Percentiles rank a stretch among this genome's conserved stretches.
Conservation (phyloP, 768 basidiomycete species). For the Lactarius trivialis region DNA sequence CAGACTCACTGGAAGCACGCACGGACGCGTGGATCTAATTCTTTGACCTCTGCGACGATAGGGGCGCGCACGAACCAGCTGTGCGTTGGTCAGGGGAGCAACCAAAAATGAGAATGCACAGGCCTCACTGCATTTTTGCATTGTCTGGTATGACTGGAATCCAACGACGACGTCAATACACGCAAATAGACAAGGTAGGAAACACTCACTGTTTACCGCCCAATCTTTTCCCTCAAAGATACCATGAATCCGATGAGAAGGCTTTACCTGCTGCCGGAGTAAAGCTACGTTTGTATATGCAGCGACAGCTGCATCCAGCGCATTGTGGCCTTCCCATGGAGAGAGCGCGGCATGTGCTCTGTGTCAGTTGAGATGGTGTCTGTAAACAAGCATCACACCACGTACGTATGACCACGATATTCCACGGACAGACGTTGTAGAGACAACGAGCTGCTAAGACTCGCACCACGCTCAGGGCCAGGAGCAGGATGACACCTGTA, state of each 20-base stretch:
- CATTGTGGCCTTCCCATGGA: slow-evolving; percentile 82
- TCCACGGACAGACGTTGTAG: slow-evolving; percentile 54
- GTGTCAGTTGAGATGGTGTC: neutral
- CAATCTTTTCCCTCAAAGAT: slow-evolving; percentile 71
- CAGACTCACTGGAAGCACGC: slow-evolving; percentile 63
- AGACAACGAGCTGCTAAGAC: slow-evolving; percentile 58
- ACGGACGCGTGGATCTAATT: slow-evolving; percentile 50
- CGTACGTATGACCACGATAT: slow-evolving; percentile 68
- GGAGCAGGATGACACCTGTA: slow-evolving; percentile 77
- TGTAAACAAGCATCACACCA: neutral
- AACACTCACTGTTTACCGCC: slow-evolving; percentile 57
- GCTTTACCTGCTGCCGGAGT: slow-evolving; percentile 74
- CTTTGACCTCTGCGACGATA: slow-evolving; percentile 51
- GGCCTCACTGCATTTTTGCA: slow-evolving; percentile 56
- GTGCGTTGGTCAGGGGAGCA: neutral
- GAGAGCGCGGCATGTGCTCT: slow-evolving; percentile 75
- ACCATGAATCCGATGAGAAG: slow-evolving; percentile 74
- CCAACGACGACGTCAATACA: neutral
- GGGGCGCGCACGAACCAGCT: slow-evolving; percentile 75
- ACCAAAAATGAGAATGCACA: no score
- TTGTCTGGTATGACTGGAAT: slow-evolving; percentile 75
- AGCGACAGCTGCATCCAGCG: slow-evolving; percentile 81
- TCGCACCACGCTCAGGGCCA: slow-evolving; percentile 63
- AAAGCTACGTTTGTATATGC: slow-evolving; percentile 76
- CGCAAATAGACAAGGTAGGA: neutral